Evolutionary conservation across 345 rosid genomes (phyloP).

Genomic region (Brassica juncea): DNA sequence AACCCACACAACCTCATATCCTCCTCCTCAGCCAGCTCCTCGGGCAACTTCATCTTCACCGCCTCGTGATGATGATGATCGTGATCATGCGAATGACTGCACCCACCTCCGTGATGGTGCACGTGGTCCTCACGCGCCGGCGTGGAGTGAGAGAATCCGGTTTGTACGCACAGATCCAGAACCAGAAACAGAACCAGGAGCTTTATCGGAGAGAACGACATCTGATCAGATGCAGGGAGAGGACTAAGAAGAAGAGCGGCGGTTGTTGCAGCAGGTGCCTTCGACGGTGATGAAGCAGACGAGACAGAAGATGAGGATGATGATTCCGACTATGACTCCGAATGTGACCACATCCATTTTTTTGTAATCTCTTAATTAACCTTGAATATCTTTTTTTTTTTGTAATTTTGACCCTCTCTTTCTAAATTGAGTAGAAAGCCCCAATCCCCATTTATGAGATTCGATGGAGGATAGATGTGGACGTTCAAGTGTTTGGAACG

Average conservation of each 20-base stretch:
- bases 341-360: too few relatives aligned
- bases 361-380: too few relatives aligned
- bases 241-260: neutral
- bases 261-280: neutral
- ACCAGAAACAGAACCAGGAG: slow-evolving; percentile 33
- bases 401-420: too few relatives aligned
- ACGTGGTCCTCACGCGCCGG: slow-evolving; percentile 46
- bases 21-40: slow-evolving; percentile 92
- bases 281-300: neutral
- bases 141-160: slow-evolving; percentile 52
- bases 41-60: slow-evolving; percentile 57
- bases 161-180: slow-evolving; percentile 55
- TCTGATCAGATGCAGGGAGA: neutral
- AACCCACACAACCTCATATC: slow-evolving; percentile 87
- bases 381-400: too few relatives aligned
- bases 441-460: too few relatives aligned
- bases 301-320: too few relatives aligned
- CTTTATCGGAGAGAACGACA: slow-evolving; percentile 31
- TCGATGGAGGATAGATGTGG: too few relatives aligned
- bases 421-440: too few relatives aligned
- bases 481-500: too few relatives aligned
- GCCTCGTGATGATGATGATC: slow-evolving; percentile 35
- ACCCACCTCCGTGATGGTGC: slow-evolving; percentile 43
- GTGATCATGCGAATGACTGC: slow-evolving; percentile 48
- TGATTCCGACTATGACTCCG: too few relatives aligned